These are phyloP conservation scores for Blastobotrys serpentis DNA, from an alignment of 1,139 yeast genomes.

Conservation along the genomic window DNA sequence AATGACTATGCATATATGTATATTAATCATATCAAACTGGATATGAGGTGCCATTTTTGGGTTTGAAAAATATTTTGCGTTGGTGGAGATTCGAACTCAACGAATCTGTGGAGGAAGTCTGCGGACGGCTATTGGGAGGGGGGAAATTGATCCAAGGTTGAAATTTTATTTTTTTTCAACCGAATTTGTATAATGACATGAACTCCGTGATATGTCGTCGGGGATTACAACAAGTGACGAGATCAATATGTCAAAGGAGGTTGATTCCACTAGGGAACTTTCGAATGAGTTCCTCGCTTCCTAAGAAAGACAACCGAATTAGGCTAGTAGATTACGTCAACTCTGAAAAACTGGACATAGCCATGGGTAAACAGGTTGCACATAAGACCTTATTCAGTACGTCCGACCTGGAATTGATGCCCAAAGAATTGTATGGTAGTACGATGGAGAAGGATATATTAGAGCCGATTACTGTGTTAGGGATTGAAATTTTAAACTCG, in stretches of 20 bases:
- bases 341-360: constrained; percentile 11
- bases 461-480: constrained; percentile 6
- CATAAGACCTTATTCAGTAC: constrained; percentile 13
- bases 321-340: constrained; percentile 19
- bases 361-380: constrained; percentile 14
- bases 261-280: background rate
- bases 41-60: too few species aligned
- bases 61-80: too few species aligned
- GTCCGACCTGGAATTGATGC: constrained; percentile 14
- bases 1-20: too few species aligned
- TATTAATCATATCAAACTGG: too few species aligned
- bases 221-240: background rate
- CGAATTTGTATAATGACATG: background rate
- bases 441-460: constrained; percentile 5
- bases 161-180: background rate
- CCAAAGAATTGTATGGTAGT: constrained; percentile 10
- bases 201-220: background rate
- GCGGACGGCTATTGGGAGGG: too few species aligned
- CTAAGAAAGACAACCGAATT: constrained; percentile 9
- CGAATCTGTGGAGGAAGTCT: too few species aligned
- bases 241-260: background rate
- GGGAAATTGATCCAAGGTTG: too few species aligned
- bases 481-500: background rate
- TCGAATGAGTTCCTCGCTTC: background rate
- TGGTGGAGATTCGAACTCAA: background rate